Evolutionary conservation across 495 filamentous ascomycete species (phyloP).

Genomic region (Aspergillus kassunensis): DNA sequence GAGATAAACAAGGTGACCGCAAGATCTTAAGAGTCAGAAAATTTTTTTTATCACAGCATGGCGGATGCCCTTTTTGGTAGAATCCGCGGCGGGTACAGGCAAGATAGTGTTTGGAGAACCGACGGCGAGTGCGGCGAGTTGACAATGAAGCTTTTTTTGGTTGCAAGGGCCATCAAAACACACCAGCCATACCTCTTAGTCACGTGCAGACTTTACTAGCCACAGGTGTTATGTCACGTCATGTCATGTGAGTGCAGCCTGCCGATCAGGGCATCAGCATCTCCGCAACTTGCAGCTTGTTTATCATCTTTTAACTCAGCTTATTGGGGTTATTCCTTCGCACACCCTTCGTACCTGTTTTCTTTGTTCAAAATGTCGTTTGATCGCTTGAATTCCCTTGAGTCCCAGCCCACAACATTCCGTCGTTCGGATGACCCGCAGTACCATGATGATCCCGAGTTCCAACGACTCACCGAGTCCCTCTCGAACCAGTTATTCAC

Average conservation of each 20-base stretch:
- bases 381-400: slow-evolving; percentile 76
- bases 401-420: slow-evolving; percentile 70
- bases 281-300: slow-evolving; percentile 15
- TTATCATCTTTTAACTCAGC: background rate
- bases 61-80: slow-evolving; percentile 10
- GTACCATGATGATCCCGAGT: slow-evolving; percentile 87
- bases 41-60: slow-evolving; percentile 40
- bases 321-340: slow-evolving; percentile 5
- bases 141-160: slow-evolving; percentile 24
- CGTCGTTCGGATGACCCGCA: slow-evolving; percentile 67
- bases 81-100: slow-evolving; percentile 2
- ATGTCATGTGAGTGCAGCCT: slow-evolving; percentile 37
- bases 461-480: slow-evolving; percentile 71
- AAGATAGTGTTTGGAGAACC: slow-evolving; percentile 1
- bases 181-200: slow-evolving; percentile 29
- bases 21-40: slow-evolving; percentile 17
- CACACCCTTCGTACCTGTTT: slow-evolving; percentile 5
- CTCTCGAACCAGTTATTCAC: slow-evolving; percentile 83
- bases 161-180: slow-evolving; percentile 38
- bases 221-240: slow-evolving; percentile 10
- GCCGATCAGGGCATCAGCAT: slow-evolving; percentile 25
- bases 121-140: slow-evolving; percentile 15
- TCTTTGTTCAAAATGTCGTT: slow-evolving; percentile 69
- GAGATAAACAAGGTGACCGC: slow-evolving; percentile 25
- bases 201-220: slow-evolving; percentile 25